A percentile compares a stretch with the other conserved stretches of the same genome.
These are phyloP conservation scores for Gyromitra esculenta DNA, from an alignment of 2,329 filamentous ascomycete species.

Conservation along the genomic window DNA sequence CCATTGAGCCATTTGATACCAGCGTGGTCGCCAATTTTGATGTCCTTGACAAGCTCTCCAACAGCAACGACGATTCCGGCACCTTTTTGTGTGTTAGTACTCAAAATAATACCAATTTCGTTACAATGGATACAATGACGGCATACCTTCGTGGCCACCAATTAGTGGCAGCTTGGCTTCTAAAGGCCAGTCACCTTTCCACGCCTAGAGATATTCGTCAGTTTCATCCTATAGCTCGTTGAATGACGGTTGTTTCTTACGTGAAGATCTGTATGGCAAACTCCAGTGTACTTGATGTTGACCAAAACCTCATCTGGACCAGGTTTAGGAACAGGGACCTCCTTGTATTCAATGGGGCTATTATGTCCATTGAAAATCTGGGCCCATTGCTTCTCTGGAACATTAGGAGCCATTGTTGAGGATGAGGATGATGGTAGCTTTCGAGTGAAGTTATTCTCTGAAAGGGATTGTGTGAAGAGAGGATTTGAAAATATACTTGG, in stretches of 20 bases:
- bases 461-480: not conserved
- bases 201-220: constrained; percentile 65
- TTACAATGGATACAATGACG: not conserved
- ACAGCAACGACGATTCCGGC: constrained; percentile 84
- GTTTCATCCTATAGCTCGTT: not conserved
- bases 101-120: not conserved
- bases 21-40: constrained; percentile 83
- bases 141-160: constrained; percentile 73
- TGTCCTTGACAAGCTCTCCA: constrained; percentile 78
- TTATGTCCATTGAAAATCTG: constrained; percentile 87
- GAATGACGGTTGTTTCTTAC: constrained; percentile 22
- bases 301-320: constrained; percentile 90
- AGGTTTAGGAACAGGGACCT: constrained; percentile 82
- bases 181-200: constrained; percentile 91
- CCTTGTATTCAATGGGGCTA: constrained; percentile 76
- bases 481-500: constrained; percentile 8
- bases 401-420: constrained; percentile 59
- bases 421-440: not conserved
- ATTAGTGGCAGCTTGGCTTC: constrained; percentile 83
- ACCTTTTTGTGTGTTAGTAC: constrained; percentile 65
- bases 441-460: constrained; percentile 2
- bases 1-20: constrained; percentile 96
- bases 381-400: constrained; percentile 89
- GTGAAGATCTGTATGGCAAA: constrained; percentile 58
- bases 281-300: constrained; percentile 62